phyloP scores from a whole-genome alignment of 2,329 filamentous ascomycete genomes.

The Trichoderma polysporum region DNA sequence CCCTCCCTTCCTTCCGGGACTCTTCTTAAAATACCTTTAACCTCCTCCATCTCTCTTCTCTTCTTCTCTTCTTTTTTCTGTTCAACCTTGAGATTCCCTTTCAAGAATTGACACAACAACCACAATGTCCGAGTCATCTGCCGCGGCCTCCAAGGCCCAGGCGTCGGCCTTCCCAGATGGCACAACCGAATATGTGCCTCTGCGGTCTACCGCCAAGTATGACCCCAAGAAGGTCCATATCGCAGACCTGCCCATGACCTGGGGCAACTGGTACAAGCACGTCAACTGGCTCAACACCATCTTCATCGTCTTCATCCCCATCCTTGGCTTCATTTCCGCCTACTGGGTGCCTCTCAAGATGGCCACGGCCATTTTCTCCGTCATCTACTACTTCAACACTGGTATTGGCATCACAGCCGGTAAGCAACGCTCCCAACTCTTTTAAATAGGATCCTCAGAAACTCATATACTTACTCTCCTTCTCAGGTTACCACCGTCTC shows the following conservation, averaged over 20 bases:
- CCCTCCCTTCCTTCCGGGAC: background rate
- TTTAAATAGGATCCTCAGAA: too few relatives aligned
- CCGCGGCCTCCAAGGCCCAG: constrained; percentile 40
- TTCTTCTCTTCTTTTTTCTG: background rate
- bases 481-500: constrained; percentile 58
- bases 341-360: constrained; percentile 74
- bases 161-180: constrained; percentile 50
- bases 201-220: constrained; percentile 43
- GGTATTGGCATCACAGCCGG: constrained; percentile 77
- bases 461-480: background rate
- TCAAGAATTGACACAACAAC: background rate
- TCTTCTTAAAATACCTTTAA: background rate
- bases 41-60: background rate
- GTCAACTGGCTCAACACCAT: constrained; percentile 90
- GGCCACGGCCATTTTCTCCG: constrained; percentile 71
- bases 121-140: constrained; percentile 39
- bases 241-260: constrained; percentile 76
- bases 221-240: constrained; percentile 77
- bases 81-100: background rate
- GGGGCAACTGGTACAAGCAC: constrained; percentile 85
- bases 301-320: constrained; percentile 75
- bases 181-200: constrained; percentile 56
- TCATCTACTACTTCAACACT: constrained; percentile 81
- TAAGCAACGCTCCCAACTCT: constrained; percentile 45
- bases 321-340: constrained; percentile 69